Conservation (phyloP, 345 rosid species). For the Anacardium occidentale region DNA sequence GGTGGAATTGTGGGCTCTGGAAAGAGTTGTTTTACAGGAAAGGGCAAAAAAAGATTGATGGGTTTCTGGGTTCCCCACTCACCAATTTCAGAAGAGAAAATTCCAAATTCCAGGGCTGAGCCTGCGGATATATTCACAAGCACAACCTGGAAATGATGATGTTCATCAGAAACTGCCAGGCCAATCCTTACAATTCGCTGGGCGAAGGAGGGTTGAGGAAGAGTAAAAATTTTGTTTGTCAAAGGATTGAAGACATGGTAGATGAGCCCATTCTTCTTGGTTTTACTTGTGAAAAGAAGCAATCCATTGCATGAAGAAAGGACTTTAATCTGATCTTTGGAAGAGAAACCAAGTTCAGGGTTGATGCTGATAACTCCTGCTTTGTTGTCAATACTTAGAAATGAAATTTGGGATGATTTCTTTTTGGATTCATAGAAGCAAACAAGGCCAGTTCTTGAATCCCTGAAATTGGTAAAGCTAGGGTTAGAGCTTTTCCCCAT, state of each 20-base stretch:
- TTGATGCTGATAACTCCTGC: background rate
- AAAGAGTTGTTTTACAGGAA: slow-evolving; percentile 2
- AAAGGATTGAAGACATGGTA: slow-evolving; percentile 21
- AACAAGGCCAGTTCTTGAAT: slow-evolving; percentile 15
- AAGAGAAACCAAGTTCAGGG: slow-evolving; percentile 11
- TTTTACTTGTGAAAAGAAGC: slow-evolving; percentile 11
- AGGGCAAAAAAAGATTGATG: slow-evolving; percentile 3
- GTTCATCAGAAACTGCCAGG: slow-evolving; percentile 11
- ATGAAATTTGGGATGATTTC: slow-evolving; percentile 18
- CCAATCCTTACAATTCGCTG: slow-evolving; percentile 14
- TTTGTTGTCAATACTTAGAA: background rate
- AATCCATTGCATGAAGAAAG: slow-evolving; percentile 16
- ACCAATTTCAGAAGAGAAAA: slow-evolving; percentile 21
- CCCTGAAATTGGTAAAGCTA: background rate
- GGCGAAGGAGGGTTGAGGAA: slow-evolving; percentile 9
- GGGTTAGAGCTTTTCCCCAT: background rate
- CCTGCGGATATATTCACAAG: slow-evolving; percentile 1
- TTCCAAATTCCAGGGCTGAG: slow-evolving; percentile 4
- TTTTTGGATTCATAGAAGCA: slow-evolving; percentile 9
- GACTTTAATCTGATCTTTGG: slow-evolving; percentile 1
- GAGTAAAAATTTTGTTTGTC: background rate
- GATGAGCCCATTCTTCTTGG: background rate
- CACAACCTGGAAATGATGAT: slow-evolving; percentile 16
- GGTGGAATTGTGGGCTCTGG: background rate
- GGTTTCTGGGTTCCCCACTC: slow-evolving; percentile 12